Conservation (phyloP, 129 eudicot species). For the Cynara cardunculus region DNA sequence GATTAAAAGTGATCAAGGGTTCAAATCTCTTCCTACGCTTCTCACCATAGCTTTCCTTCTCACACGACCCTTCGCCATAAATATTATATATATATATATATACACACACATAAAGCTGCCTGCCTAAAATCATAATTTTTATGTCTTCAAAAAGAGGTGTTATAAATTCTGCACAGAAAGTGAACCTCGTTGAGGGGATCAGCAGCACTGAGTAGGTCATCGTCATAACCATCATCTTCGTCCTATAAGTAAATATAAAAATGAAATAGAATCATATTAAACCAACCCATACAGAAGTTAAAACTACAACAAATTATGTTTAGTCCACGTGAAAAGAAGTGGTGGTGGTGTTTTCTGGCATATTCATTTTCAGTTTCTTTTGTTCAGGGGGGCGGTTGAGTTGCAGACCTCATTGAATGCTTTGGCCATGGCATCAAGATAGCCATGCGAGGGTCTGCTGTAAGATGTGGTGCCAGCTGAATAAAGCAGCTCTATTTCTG, state of each 20-base stretch:
- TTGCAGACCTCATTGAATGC: conserved; percentile 60
- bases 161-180: conserved; percentile 6
- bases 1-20: too few species aligned
- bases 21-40: too few species aligned
- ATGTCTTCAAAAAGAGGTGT: background rate
- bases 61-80: too few species aligned
- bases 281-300: background rate
- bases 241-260: conserved; percentile 37
- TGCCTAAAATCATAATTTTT: background rate
- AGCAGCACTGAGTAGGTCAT: conserved; percentile 62
- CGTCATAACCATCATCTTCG: conserved; percentile 71
- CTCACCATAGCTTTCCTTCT: too few species aligned
- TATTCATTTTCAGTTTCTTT: background rate
- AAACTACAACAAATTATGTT: background rate
- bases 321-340: background rate
- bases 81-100: too few species aligned
- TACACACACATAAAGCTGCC: background rate
- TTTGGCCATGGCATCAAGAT: conserved; percentile 85
- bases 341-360: background rate
- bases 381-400: too few species aligned
- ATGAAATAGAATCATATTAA: conserved; percentile 2
- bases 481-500: conserved; percentile 38
- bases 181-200: conserved; percentile 92
- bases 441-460: conserved; percentile 58
- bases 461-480: conserved; percentile 45